Base-by-base conservation (phyloP, 495 filamentous ascomycete genomes). In the Penicillium waksmanii region DNA sequence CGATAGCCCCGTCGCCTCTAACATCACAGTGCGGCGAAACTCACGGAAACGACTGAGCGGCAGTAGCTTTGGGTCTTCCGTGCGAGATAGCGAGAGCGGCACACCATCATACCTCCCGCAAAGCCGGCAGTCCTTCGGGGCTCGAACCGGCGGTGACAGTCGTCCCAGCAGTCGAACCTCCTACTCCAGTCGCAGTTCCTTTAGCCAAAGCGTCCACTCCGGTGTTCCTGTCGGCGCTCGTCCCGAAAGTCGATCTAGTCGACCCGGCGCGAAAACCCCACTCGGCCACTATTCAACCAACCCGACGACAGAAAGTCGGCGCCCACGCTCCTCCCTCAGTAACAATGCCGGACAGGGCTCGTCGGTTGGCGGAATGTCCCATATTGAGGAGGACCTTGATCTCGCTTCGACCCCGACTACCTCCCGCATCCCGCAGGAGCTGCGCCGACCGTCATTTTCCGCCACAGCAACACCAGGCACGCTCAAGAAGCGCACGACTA, bases 21-120 rank as follows among this genome's bases (percentile, higher is more conserved):
- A 85, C 7, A 84, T 96, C 58, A 92, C 92, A 0, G 85, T 94
- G 65, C 85, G 93, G 21, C 87, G 86, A 63, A 84, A 82, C 61
- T 89, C 88, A 68, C 81, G 84, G 58, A 92, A 87, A 58, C 83
- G 85, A 13, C 54, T 84, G 60, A 81, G 83, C 48, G 86, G 84
- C 44, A 89, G 87, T 61, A 86, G 80, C 65, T 75, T 76, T 34
- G 78, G 80, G n/a, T 82, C 82, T 21, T 86, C 87, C 3, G 77
- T 80, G 9, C 73, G 73, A 27, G 77, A 80, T 43, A 70, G 77
- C n/a, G 75, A 80, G 19, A 31, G 27, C 6, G 66, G 71, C 31
- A 72, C 75, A 18, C 77, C 80, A 9, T 78, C 79, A 0, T 83
- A 79, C 50, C 59, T 77, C 49, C 66, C 72, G 9, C 71, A 74